These are phyloP conservation scores for Clathrus columnatus DNA, from an alignment of 768 basidiomycete genomes.

Conservation along the genomic window DNA sequence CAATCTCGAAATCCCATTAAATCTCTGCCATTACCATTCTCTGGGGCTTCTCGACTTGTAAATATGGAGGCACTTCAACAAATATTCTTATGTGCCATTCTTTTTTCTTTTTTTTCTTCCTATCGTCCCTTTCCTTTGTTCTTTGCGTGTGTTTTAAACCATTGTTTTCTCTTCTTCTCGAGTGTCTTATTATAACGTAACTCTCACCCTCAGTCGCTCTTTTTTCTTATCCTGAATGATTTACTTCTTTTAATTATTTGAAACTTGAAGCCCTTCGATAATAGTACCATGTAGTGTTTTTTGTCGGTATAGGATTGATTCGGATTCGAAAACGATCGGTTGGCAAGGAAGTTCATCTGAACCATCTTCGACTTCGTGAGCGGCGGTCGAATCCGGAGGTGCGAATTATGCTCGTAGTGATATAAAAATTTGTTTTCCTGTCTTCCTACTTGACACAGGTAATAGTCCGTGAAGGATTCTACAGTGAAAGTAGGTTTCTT, in stretches of 20 bases:
- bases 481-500: too few relatives aligned
- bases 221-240: background rate
- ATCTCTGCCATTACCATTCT: background rate
- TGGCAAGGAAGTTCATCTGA: too few relatives aligned
- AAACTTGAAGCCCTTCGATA: background rate
- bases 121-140: background rate
- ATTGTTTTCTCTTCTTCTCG: too few relatives aligned
- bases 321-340: too few relatives aligned
- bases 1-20: background rate
- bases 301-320: too few relatives aligned
- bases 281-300: too few relatives aligned
- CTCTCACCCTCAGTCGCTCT: background rate
- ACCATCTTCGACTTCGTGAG: too few relatives aligned
- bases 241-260: background rate
- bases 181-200: background rate
- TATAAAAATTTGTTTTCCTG: too few relatives aligned
- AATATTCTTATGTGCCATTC: background rate
- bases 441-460: background rate
- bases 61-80: background rate
- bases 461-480: background rate
- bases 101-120: background rate
- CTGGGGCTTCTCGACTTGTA: background rate
- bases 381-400: too few relatives aligned
- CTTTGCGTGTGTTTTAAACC: background rate
- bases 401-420: too few relatives aligned